phyloP scores from a whole-genome alignment of 2,329 filamentous ascomycete genomes.

The Epichloe bromicola region DNA sequence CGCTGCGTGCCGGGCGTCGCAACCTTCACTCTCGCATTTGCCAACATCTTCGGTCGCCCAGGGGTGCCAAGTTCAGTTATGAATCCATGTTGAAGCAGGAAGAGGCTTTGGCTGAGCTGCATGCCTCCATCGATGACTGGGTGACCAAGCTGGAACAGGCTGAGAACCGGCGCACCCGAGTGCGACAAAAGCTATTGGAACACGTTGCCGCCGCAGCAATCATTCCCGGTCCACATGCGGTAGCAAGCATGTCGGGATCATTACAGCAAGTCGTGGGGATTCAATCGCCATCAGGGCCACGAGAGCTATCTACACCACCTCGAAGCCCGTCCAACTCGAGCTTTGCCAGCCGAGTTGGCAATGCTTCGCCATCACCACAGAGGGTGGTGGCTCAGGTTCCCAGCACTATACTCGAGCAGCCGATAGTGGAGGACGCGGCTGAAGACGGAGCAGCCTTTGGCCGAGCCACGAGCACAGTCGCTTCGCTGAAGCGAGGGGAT shows the following conservation, averaged over 20 bases:
- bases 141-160: conserved; percentile 66
- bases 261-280: conserved; percentile 30
- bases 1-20: conserved; percentile 60
- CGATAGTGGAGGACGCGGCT: conserved; percentile 29
- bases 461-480: conserved; percentile 11
- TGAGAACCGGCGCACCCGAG: conserved; percentile 61
- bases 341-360: conserved; percentile 19
- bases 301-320: conserved; percentile 38
- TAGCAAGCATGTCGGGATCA: conserved; percentile 20
- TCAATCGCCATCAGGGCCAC: conserved; percentile 20
- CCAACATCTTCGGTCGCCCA: conserved; percentile 59
- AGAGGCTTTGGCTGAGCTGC: conserved; percentile 64
- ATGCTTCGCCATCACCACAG: conserved; percentile 34
- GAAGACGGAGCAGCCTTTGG: conserved; percentile 13
- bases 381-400: conserved; percentile 40
- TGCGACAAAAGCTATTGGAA: conserved; percentile 69
- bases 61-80: conserved; percentile 57
- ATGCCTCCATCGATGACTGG: conserved; percentile 70
- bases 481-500: conserved; percentile 22
- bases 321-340: conserved; percentile 6
- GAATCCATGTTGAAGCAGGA: conserved; percentile 70
- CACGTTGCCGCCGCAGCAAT: conserved; percentile 62
- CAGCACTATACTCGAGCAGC: conserved; percentile 41
- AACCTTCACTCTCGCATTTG: conserved; percentile 68
- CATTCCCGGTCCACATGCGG: conserved; percentile 20